Base-by-base conservation (phyloP, 73 alveolate genomes). In the Paramecium primaurelia region DNA sequence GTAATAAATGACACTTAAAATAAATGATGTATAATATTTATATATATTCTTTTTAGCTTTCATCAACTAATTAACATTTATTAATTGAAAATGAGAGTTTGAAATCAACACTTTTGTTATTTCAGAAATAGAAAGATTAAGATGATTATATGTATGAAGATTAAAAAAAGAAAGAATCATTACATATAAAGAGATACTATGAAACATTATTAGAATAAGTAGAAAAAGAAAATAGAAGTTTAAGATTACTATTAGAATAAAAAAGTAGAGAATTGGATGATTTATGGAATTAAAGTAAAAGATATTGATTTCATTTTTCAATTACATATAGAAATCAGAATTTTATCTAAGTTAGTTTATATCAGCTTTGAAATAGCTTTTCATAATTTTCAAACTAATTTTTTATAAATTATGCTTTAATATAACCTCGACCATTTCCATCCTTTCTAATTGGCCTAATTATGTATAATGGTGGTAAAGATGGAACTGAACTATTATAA, bases 161-260 rank as follows among this genome's bases (percentile, higher is more conserved):
- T 18, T 80, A 20, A 16, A 80, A 80, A 36, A 80, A 80, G 26
- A 80, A 80, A 80, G 91, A 80, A 36, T 32, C 71, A 20, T 36
- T 80, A 26, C 91, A 80, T 49, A 18, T 80, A 18, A 80, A 80
- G 58, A 22, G 91, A 44, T 80, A 80, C 26, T 80, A 80, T 80
- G 91, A 80, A 49, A 80, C 91, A 42, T 25, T 80, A 32, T 80
- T 80, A 80, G 91, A 80, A 80, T 47, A 80, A 80, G 91, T 80
- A 28, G 91, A 80, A 20, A 80, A 44, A 16, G 91, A 80, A 47
- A 80, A 80, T 44, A 80, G 91, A 80, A 32, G 64, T 44, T 42
- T 80, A 44, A 40, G 91, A 44, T 20, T 47, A 20, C 51, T 80
- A 9, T 42, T 80, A 45, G 91, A 47, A 80, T 80, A 80, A 49